Evolutionary conservation across 108 stramenopile genomes (phyloP), one percentile per base, ranked within the genome.

Genomic region (Cyclotella atomus): DNA sequence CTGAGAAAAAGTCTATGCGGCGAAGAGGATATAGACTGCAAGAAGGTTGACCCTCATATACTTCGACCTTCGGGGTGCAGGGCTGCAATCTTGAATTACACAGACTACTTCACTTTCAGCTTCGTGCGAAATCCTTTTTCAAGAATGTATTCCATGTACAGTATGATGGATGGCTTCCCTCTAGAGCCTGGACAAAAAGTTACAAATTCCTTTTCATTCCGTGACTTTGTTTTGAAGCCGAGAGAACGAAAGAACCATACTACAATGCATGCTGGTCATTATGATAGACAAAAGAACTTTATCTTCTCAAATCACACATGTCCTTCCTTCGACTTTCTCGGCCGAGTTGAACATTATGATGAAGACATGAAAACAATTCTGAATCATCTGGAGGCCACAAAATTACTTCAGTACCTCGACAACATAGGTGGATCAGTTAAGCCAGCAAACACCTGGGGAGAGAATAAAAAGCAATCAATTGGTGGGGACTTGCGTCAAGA

Each of bases 41-140:
- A 65, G 47, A 38, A n/a, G 41, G 74, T 61, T 36, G 47, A 55
- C 16, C 49, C 38, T 8, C 15, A 60, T 5, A 62, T 80, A 25
- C 56, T 80, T 15, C 43, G 59, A 21, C 43, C 76, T 41, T 21
- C 33, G 23, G 65, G 55, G 10, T 84, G 83, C 60, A 21, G 23
- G 1, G 14, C 19, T 10, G 73, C 73, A 17, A 44, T 79, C 3
- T 23, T n/a, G 43, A 12, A 71, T 28, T 35, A 84, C 53, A 69
- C 74, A 12, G 57, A 76, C 56, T 84, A 76, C 60, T 84, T 84
- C 54, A 43, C 70, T 17, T 84, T 76, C 29, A 70, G 68, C 32
- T 84, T 84, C 61, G 83, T 75, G 4, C 41, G 83, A 15, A 84
- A 80, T 68, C 83, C 83, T 4, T 84, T 76, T 46, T 70, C 79